phyloP scores from a whole-genome alignment of 1,139 yeast genomes.

The Kodamaea alishanica region DNA sequence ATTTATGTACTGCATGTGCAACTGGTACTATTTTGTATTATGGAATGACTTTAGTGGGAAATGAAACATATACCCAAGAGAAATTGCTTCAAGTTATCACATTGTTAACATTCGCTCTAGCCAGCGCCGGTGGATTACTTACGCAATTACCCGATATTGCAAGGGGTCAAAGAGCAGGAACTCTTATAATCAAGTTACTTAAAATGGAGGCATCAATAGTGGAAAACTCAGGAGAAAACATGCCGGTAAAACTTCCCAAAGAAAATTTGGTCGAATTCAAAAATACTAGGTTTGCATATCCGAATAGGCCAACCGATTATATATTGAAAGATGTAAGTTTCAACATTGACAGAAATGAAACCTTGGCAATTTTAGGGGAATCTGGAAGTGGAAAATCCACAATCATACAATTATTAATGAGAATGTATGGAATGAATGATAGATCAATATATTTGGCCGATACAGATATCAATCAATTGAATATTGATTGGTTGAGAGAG shows the following conservation, averaged over 20 bases:
- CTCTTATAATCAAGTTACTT: conserved; percentile 47
- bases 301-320: conserved; percentile 18
- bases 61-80: conserved; percentile 49
- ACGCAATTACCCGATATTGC: conserved; percentile 71
- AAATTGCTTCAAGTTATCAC: conserved; percentile 68
- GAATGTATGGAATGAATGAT: conserved; percentile 43
- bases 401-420: conserved; percentile 47
- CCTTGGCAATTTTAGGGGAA: conserved; percentile 65
- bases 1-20: conserved; percentile 52
- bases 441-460: conserved; percentile 37
- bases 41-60: conserved; percentile 67
- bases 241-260: conserved; percentile 12
- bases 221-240: conserved; percentile 28
- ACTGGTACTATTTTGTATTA: conserved; percentile 71
- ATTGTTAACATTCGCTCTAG: conserved; percentile 67
- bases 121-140: conserved; percentile 57
- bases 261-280: conserved; percentile 34
- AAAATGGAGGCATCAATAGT: conserved; percentile 27
- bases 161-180: conserved; percentile 72
- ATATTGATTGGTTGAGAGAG: conserved; percentile 48
- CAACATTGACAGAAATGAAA: conserved; percentile 40
- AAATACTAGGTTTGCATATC: conserved; percentile 49
- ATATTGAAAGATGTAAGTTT: conserved; percentile 42
- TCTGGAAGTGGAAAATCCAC: conserved; percentile 87
- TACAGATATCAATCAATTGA: conserved; percentile 42